Conservation (phyloP, 306 rosid species). For the Gastrolobium villosum region DNA sequence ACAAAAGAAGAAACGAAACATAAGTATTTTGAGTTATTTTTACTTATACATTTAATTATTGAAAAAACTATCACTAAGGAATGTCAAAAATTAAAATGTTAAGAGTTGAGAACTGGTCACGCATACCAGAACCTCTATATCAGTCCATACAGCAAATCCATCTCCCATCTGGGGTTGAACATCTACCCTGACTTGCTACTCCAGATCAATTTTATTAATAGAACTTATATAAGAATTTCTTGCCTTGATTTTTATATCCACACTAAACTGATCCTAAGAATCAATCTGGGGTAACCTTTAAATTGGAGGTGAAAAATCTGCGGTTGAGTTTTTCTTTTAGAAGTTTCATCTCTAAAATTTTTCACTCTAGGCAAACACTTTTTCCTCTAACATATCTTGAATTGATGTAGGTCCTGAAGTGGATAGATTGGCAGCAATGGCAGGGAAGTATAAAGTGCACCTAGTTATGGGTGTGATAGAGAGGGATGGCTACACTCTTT, state of each 20-base stretch:
- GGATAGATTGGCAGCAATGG: slow-evolving; percentile 93
- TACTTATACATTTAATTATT: too few relatives aligned
- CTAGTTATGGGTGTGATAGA: slow-evolving; percentile 95
- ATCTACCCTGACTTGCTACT: too few relatives aligned
- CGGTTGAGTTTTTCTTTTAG: not conserved
- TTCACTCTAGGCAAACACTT: not conserved
- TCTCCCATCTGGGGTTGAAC: too few relatives aligned
- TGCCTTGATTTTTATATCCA: not conserved
- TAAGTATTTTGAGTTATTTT: too few relatives aligned
- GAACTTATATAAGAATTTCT: not conserved
- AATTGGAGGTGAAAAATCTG: not conserved
- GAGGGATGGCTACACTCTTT: slow-evolving; percentile 93
- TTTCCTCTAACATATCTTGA: slow-evolving; percentile 25
- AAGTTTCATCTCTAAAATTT: not conserved
- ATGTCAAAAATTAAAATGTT: too few relatives aligned
- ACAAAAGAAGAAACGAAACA: too few relatives aligned
- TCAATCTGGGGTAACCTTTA: slow-evolving; percentile 11
- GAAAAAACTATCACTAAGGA: too few relatives aligned
- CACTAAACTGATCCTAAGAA: not conserved
- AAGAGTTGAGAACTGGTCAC: too few relatives aligned
- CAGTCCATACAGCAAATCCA: too few relatives aligned
- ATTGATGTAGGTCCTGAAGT: slow-evolving; percentile 84
- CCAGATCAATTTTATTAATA: not conserved
- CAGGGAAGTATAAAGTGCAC: slow-evolving; percentile 83
- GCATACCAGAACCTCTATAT: too few relatives aligned